Evolutionary conservation across 2,329 filamentous ascomycete species (phyloP), one percentile per base, ranked within the genome.

Genomic region (Colletotrichum destructivum): DNA sequence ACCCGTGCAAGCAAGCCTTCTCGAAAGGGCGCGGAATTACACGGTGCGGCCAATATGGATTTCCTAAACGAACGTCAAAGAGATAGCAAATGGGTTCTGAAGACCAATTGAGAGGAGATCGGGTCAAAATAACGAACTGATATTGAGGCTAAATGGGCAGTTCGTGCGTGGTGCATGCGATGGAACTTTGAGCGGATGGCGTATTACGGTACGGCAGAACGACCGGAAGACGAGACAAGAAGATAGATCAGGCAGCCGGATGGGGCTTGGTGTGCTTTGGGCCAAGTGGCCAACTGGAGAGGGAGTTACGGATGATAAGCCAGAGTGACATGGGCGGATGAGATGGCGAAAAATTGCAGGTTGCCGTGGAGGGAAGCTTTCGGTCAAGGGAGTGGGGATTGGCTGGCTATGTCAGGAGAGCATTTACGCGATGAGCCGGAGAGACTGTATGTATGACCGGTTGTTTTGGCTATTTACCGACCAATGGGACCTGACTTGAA

Each of bases 381-480:
- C 38, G 11, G 18, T 35, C 44, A 44, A 16, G 7, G 44, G 23
- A 16, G 42, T 23, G 9, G 31, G 6, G 31, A 35, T 35, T 35
- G 31, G 8, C 31, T 35, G 31, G 31, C 31, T 35, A 26, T 21
- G 16, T 47, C 38, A 23, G 21, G 31, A 21, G 35, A 51, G 38
- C 21, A 42, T 54, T 62, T 56, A 51, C n/a, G 59, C n/a, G 35
- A 49, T 7, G 38, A 47, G 47, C 46, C 21, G 65, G 35, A 38
- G 59, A 47, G 31, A 35, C 31, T 35, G 31, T 9, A 35, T 11
- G 1, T n/a, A 51, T 56, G 66, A 26, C 23, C n/a, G 47, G 47
- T 42, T 9, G 6, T 26, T 69, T 65, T 59, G 61, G 46, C 66
- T 66, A 69, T 59, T 64, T 6, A 35, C n/a, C 9, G 21, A n/a